Percentiles rank a stretch among this genome's conserved stretches.
phyloP scores from a whole-genome alignment of 768 basidiomycete genomes.

The Boletus bicolor region DNA sequence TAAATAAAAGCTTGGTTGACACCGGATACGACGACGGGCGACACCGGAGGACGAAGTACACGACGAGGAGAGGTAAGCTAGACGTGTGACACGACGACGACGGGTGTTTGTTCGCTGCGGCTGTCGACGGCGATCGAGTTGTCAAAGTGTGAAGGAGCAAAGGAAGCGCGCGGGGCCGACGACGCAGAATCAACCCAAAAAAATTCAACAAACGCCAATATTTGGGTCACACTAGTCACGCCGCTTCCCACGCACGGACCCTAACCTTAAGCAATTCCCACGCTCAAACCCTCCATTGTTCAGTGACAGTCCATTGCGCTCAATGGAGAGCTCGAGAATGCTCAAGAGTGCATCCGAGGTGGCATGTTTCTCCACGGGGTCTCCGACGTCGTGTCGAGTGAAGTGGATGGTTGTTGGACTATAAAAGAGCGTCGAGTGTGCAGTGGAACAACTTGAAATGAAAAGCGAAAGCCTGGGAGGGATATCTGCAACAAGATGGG shows the following conservation, averaged over 20 bases:
- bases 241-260: constrained; percentile 44
- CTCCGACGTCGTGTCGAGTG: background rate
- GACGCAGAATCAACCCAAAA: constrained; percentile 39
- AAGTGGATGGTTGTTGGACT: background rate
- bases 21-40: constrained; percentile 19
- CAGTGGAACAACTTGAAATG: background rate
- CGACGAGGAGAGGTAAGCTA: constrained; percentile 19
- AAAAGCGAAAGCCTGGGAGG: background rate
- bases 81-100: constrained; percentile 40
- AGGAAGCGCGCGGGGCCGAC: constrained; percentile 47
- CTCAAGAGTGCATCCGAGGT: background rate
- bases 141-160: constrained; percentile 41
- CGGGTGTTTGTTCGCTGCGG: constrained; percentile 41
- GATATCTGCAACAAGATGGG: constrained; percentile 10
- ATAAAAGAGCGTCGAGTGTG: background rate
- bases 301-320: constrained; percentile 2
- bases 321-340: background rate
- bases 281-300: constrained; percentile 29
- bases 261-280: constrained; percentile 36
- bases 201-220: constrained; percentile 41
- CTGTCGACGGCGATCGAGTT: constrained; percentile 48
- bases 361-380: background rate
- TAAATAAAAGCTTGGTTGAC: constrained; percentile 31
- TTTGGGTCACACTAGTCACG: constrained; percentile 36
- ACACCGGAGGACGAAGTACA: constrained; percentile 20